Evolutionary conservation across 225 moss, liverwort and hornwort genomes (phyloP).

Genomic region (Sphagnum tenellum): DNA sequence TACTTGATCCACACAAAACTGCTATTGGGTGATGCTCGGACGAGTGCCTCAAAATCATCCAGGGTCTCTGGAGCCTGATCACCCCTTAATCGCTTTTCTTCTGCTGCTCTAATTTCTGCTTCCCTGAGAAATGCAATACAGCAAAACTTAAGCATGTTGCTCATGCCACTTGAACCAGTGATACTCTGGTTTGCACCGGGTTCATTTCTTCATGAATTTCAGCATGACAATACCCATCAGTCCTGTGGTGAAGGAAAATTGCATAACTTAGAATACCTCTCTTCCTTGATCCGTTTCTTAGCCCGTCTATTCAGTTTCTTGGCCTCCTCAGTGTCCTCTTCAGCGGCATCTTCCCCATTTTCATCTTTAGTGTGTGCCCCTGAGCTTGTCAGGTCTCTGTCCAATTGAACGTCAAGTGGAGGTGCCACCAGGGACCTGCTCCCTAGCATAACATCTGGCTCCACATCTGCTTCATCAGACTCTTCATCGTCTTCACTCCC

Average conservation of each 20-base stretch:
- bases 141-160: no score
- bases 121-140: conserved; percentile 32
- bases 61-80: conserved; percentile 68
- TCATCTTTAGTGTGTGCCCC: conserved; percentile 22
- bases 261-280: conserved; percentile 30
- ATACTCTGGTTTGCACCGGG: no score
- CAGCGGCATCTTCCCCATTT: conserved; percentile 13
- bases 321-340: conserved; percentile 35
- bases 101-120: conserved; percentile 67
- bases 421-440: conserved; percentile 27
- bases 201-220: no score
- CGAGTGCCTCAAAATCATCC: conserved; percentile 91
- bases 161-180: no score
- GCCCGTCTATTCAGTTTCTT: conserved; percentile 44
- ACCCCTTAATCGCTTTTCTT: conserved; percentile 67
- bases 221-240: no score
- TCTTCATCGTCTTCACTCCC: conserved; percentile 39
- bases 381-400: conserved; percentile 27
- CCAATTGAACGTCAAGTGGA: conserved; percentile 79
- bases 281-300: conserved; percentile 64
- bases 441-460: conserved; percentile 13
- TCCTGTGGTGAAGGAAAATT: neutral
- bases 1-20: conserved; percentile 98
- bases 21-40: conserved; percentile 75
- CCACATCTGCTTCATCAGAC: conserved; percentile 48